These are phyloP conservation scores for Asterella californica DNA, from an alignment of 225 moss, liverwort and hornwort species.

Conservation along the genomic window DNA sequence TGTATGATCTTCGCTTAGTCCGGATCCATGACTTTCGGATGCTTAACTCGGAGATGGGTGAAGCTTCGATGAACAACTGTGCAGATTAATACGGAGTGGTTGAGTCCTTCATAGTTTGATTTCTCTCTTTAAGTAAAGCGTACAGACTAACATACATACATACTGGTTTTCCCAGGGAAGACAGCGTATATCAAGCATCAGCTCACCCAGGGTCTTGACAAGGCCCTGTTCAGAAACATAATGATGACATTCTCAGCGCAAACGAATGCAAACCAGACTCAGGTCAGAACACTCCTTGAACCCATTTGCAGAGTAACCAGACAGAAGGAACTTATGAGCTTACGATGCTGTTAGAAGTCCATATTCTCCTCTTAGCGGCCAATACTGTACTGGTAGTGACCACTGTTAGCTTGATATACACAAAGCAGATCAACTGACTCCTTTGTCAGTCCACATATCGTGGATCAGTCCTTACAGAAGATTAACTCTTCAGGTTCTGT, in stretches of 20 bases:
- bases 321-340: background rate
- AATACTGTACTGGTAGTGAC: background rate
- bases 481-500: too few relatives aligned
- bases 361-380: background rate
- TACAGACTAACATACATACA: too few relatives aligned
- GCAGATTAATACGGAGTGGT: background rate
- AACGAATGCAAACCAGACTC: constrained; percentile 66
- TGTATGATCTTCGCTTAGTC: background rate
- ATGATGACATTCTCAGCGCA: constrained; percentile 76
- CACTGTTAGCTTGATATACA: background rate
- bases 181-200: constrained; percentile 63
- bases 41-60: background rate
- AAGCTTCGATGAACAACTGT: background rate
- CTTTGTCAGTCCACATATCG: background rate
- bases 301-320: background rate
- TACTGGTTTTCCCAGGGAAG: constrained; percentile 44
- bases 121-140: too few relatives aligned
- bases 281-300: constrained; percentile 30
- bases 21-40: too few relatives aligned
- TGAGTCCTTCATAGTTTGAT: background rate
- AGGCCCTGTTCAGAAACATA: constrained; percentile 53
- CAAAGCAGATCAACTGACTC: background rate
- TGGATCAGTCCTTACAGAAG: background rate
- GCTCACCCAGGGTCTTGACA: constrained; percentile 53
- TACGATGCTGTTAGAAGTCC: background rate